Conservation (phyloP, 2,329 filamentous ascomycete species). For the Canariomyces notabilis region DNA sequence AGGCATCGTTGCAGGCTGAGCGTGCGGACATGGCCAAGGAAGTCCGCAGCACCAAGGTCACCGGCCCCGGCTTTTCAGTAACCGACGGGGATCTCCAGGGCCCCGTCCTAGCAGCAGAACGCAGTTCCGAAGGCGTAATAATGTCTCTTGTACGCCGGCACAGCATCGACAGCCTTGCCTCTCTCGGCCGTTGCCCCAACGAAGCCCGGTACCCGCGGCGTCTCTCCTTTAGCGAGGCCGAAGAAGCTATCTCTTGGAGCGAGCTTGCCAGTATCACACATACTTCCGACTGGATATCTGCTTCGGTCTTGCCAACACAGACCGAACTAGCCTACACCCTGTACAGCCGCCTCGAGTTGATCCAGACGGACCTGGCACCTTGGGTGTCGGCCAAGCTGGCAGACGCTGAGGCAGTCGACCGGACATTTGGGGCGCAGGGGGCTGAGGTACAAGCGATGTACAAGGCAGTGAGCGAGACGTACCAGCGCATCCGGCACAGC, state of each 20-base stretch:
- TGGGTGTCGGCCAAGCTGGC: slow-evolving; percentile 59
- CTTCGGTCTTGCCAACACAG: slow-evolving; percentile 9
- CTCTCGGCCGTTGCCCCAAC: slow-evolving; percentile 35
- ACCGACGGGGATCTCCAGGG: slow-evolving; percentile 57
- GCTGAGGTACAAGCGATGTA: slow-evolving; percentile 64
- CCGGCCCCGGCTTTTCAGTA: slow-evolving; percentile 53
- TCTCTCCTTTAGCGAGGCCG: slow-evolving; percentile 69
- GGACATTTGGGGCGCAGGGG: slow-evolving; percentile 56
- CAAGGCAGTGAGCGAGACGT: slow-evolving; percentile 63
- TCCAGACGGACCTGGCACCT: slow-evolving; percentile 50
- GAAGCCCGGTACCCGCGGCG: slow-evolving; percentile 65
- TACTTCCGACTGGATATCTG: slow-evolving; percentile 24
- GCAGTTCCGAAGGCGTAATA: slow-evolving; percentile 39
- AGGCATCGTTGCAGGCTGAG: slow-evolving; percentile 6
- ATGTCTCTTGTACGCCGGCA: slow-evolving; percentile 57
- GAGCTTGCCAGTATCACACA: slow-evolving; percentile 40
- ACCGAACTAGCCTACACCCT: slow-evolving; percentile 54
- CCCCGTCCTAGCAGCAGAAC: slow-evolving; percentile 45
- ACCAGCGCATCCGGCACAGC: slow-evolving; percentile 60
- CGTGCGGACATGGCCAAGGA: slow-evolving; percentile 40
- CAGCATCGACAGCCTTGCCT: slow-evolving; percentile 42
- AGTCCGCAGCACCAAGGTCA: slow-evolving; percentile 43
- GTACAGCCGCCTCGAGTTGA: slow-evolving; percentile 45
- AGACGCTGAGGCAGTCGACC: slow-evolving; percentile 55
- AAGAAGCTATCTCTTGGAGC: slow-evolving; percentile 67